Evolutionary conservation across 495 filamentous ascomycete genomes (phyloP).

Genomic region (Annulohypoxylon nitens): DNA sequence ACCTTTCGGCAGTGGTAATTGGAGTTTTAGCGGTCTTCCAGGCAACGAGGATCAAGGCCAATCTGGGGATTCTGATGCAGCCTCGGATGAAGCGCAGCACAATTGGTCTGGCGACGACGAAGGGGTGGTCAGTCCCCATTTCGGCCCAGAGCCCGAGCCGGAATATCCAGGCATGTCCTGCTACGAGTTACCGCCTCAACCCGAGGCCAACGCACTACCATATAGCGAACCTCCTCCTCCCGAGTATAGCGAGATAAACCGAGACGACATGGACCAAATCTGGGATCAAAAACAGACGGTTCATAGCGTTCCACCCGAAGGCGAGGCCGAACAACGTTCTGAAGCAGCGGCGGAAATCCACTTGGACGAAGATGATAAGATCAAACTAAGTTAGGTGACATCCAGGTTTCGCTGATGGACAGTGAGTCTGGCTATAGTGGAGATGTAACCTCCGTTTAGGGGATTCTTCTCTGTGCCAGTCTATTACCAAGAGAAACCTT

Average conservation of each 20-base stretch:
- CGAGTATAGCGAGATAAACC: constrained; percentile 33
- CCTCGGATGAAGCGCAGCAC: constrained; percentile 57
- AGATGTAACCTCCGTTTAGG: not conserved
- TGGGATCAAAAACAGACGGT: constrained; percentile 53
- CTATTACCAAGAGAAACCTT: constrained; percentile 3
- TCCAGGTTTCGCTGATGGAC: not conserved
- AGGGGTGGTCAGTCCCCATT: constrained; percentile 40
- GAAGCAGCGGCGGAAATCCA: constrained; percentile 63
- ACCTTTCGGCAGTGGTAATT: constrained; percentile 44
- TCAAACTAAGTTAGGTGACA: constrained; percentile 39
- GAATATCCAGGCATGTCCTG: constrained; percentile 44
- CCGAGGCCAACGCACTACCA: constrained; percentile 33
- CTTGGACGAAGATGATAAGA: constrained; percentile 54
- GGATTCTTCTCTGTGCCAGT: not conserved
- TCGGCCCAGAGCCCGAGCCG: constrained; percentile 42
- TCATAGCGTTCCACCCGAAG: constrained; percentile 54
- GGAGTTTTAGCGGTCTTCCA: constrained; percentile 55
- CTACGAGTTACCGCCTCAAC: constrained; percentile 37
- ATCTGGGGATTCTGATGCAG: constrained; percentile 46
- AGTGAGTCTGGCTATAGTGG: not conserved
- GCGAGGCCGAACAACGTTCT: constrained; percentile 45
- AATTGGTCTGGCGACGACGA: constrained; percentile 55
- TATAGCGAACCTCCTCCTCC: constrained; percentile 36
- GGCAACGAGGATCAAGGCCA: constrained; percentile 15
- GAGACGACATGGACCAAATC: constrained; percentile 42